These are phyloP conservation scores for Dothideomycetidae sp. DNA, from an alignment of 2,329 filamentous ascomycete genomes.

Conservation along the genomic window DNA sequence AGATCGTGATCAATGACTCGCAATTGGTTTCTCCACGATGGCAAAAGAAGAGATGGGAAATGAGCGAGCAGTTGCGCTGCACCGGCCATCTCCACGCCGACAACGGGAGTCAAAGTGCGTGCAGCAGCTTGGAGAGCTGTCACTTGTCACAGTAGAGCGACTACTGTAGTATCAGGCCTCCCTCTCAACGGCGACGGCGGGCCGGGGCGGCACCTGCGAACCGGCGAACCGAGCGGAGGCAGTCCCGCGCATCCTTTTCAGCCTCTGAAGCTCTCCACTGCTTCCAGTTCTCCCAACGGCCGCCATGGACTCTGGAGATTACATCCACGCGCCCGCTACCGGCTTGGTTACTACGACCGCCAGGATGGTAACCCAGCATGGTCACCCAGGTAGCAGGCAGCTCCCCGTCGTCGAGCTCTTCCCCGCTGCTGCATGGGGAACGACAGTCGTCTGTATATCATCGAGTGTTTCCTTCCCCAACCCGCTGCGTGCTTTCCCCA, in stretches of 20 bases:
- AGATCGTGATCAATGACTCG: too few relatives aligned
- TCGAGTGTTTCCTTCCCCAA: conserved; percentile 3
- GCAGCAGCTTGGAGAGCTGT: background rate
- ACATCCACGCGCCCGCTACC: conserved; percentile 1
- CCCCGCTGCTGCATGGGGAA: too few relatives aligned
- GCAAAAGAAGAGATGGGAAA: background rate
- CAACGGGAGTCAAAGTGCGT: background rate
- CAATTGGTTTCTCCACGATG: background rate
- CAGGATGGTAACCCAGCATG: conserved; percentile 1
- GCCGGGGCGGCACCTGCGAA: background rate
- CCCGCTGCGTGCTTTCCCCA: conserved; percentile 8
- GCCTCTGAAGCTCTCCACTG: too few relatives aligned
- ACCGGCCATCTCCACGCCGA: conserved; percentile 10
- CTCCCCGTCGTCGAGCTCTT: conserved; percentile 3
- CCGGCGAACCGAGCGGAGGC: background rate
- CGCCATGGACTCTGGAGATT: background rate
- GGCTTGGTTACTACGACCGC: background rate
- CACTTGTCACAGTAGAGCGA: too few relatives aligned
- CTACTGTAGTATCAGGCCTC: too few relatives aligned
- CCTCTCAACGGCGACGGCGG: too few relatives aligned
- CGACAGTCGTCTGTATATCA: too few relatives aligned
- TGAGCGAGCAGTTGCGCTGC: conserved; percentile 2
- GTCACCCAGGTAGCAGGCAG: background rate
- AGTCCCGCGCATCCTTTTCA: background rate
- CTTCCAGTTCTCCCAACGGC: too few relatives aligned